Evolutionary conservation across 306 rosid genomes (phyloP), one percentile per base, ranked within the genome.

Genomic region (Oemleria cerasiformis): DNA sequence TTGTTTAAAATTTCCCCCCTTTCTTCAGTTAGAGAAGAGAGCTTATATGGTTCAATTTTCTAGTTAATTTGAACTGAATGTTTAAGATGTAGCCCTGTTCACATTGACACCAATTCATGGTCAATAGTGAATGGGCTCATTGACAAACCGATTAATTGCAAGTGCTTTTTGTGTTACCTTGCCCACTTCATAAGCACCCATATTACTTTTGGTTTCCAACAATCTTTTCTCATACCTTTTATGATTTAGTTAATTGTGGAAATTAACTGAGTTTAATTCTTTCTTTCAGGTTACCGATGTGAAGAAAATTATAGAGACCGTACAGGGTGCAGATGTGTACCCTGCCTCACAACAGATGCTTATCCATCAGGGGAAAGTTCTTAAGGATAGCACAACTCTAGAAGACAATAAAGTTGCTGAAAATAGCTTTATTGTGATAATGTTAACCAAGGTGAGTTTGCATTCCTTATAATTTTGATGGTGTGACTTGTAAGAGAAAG

Each of bases 281-380:
- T 42, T 56, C n/a, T 54, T 38, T 30, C 72, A 81, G 85, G 79
- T 81, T 57, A 60, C 65, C 4, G 82, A 81, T 73, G 79, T 81
- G 14, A 81, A 81, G 82, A 70, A 69, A 71, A 69, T 43, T 54
- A 81, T 81, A 23, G 85, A 81, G 57, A n/a, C 74, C 1, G 79
- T 41, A 25, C 85, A 81, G 54, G 82, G 85, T 64, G 53, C 76
- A 20, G 85, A 81, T 57, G 82, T 81, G 68, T 81, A 81, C 77
- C 85, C 85, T 69, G 79, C 85, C n/a, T 3, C 79, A 21, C 81
- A 77, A 25, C 82, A 69, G 57, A 81, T 81, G 85, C 85, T 81
- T 70, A 81, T 81, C 74, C 67, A 81, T 70, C 85, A 81, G 71
- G 85, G 85, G 71, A 81, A 81, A 54, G 82, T 81, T 55, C 82